Evolutionary conservation across 2,329 filamentous ascomycete genomes (phyloP), one percentile per base, ranked within the genome.

Genomic region (Botryotinia globosa): DNA sequence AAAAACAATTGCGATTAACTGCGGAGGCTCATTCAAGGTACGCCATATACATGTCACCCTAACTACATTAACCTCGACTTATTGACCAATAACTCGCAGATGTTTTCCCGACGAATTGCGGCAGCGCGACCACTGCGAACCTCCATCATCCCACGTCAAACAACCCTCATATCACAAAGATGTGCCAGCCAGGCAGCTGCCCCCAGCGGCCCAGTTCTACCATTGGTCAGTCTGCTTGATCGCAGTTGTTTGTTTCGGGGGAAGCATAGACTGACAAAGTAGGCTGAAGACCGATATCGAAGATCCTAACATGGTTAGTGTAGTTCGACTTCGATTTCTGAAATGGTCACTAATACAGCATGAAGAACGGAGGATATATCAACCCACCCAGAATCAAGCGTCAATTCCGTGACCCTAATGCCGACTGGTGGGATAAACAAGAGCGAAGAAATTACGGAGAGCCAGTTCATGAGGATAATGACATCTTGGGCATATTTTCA

Each of bases 371-470:
- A 80, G 92, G 91, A 82, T 96, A 94, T 83, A 87, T 92, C 80
- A 94, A 94, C 84, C 92, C 93, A 73, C 89, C 90, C 22, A 84
- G 87, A 71, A 85, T 95, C 83, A 98, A 97, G 87, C 92, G 95
- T 78, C 91, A 94, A 83, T 92, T 94, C 85, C 93, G 96, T 82
- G 96, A 98, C 83, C 96, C 97, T 51, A 89, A 98, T 82, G 95
- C 84, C 81, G 91, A 93, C 81, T 99, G 94, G 94, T 98, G 94
- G 93, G 95, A 99, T 84, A 92, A 94, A 83, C 96, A 99, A 85
- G 96, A 98, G 83, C 91, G 94, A 82, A 90, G 96, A 80, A 98
- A 99, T 87, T 98, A 93, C 82, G 94, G 94, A 83, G 97, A 99
- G 84, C 93, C 95, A 20, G 90, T 97, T 69, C 95, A 99, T 83